Evolutionary conservation across 2,329 filamentous ascomycete species (phyloP).

Genomic region (Pleoardoris graminearum): DNA sequence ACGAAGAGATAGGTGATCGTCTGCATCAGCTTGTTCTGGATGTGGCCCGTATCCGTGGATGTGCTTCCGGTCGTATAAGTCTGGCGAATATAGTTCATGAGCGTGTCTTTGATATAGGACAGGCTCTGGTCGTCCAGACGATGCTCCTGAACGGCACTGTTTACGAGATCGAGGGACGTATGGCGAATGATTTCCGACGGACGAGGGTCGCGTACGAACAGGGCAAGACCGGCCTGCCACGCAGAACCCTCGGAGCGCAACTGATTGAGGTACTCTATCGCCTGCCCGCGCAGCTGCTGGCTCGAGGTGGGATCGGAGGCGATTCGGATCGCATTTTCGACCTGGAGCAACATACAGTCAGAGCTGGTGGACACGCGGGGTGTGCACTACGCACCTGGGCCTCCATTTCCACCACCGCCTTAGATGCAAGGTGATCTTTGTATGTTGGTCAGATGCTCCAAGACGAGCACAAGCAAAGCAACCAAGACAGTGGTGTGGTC

Average conservation of each 20-base stretch:
- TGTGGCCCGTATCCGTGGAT: slow-evolving; percentile 68
- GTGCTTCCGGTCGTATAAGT: slow-evolving; percentile 67
- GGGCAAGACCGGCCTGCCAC: slow-evolving; percentile 85
- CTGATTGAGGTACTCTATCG: slow-evolving; percentile 77
- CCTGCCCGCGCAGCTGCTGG: slow-evolving; percentile 74
- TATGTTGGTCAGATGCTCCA: slow-evolving; percentile 17
- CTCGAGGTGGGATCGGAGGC: slow-evolving; percentile 81
- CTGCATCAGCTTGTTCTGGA: slow-evolving; percentile 97
- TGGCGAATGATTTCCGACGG: slow-evolving; percentile 83
- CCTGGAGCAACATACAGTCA: slow-evolving; percentile 54
- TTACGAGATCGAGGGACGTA: slow-evolving; percentile 89
- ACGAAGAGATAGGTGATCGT: slow-evolving; percentile 94
- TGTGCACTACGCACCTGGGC: slow-evolving; percentile 35
- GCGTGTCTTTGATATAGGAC: slow-evolving; percentile 73
- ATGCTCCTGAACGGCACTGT: slow-evolving; percentile 83
- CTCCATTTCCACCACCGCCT: slow-evolving; percentile 43
- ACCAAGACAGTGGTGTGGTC: slow-evolving; percentile 22
- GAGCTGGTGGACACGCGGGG: slow-evolving; percentile 1
- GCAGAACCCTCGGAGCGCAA: slow-evolving; percentile 79
- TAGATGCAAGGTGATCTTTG: slow-evolving; percentile 18
- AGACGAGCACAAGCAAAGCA: slow-evolving; percentile 21
- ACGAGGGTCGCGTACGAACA: slow-evolving; percentile 79
- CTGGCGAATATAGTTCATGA: slow-evolving; percentile 79
- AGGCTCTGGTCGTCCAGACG: slow-evolving; percentile 74
- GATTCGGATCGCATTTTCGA: slow-evolving; percentile 94